Percentiles rank a stretch among this genome's conserved stretches.
phyloP scores from a whole-genome alignment of 257 asterid species.

The Cruciata laevipes region DNA sequence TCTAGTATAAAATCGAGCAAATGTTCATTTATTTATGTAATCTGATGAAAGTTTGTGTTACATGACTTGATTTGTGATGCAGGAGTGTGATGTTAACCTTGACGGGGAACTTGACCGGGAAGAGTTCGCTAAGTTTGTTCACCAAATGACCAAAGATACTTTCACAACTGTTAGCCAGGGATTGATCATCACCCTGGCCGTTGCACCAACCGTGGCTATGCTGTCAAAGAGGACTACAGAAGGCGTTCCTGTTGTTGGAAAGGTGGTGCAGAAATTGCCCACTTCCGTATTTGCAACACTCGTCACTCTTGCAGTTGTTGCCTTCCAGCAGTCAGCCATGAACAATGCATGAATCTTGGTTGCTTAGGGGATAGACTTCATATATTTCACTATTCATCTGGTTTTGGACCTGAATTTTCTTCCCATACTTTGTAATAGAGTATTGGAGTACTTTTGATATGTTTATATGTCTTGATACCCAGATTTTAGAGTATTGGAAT shows the following conservation, averaged over 20 bases:
- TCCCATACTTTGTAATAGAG: not conserved
- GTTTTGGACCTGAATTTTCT: not conserved
- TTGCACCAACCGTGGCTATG: conserved; percentile 83
- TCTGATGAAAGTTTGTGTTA: not conserved
- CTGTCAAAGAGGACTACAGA: conserved; percentile 73
- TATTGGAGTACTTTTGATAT: not conserved
- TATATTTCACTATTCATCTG: not conserved
- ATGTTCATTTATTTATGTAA: not conserved
- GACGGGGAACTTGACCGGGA: conserved; percentile 77
- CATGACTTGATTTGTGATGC: not conserved
- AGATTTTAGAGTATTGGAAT: too few species aligned
- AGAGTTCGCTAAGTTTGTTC: conserved; percentile 63
- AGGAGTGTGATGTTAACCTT: conserved; percentile 74
- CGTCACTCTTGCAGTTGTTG: conserved; percentile 59
- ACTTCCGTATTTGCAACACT: conserved; percentile 72
- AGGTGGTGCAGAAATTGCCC: conserved; percentile 72
- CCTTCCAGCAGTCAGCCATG: conserved; percentile 54
- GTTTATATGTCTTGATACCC: not conserved
- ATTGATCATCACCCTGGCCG: conserved; percentile 62
- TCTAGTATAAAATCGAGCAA: not conserved
- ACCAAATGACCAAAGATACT: conserved; percentile 52
- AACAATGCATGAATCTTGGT: conserved; percentile 21
- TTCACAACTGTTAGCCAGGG: conserved; percentile 67
- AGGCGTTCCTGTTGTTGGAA: conserved; percentile 81
- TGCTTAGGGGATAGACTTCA: not conserved